Evolutionary conservation across 164 flowering plant species (phyloP).

Genomic region (Cinnamomum micranthum): DNA sequence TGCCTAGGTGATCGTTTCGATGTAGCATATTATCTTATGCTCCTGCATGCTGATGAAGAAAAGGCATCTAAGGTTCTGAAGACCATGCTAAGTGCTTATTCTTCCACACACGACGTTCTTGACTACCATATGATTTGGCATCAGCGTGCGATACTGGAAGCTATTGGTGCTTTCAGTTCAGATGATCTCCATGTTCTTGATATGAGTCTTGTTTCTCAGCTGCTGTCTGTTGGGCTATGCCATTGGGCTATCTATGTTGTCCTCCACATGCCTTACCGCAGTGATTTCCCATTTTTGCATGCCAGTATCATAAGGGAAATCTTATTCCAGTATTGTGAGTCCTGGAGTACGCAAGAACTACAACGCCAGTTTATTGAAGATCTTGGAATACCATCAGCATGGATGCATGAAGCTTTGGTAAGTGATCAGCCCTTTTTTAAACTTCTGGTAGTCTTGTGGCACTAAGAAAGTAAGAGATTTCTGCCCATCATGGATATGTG

Average conservation of each 20-base stretch:
- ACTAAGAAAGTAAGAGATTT: not conserved
- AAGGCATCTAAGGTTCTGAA: constrained; percentile 47
- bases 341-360: constrained; percentile 68
- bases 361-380: constrained; percentile 78
- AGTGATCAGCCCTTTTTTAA: constrained; percentile 8
- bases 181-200: constrained; percentile 88
- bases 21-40: constrained; percentile 89
- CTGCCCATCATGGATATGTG: not conserved
- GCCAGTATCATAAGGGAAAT: constrained; percentile 76
- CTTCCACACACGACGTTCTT: constrained; percentile 91
- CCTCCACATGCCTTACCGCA: constrained; percentile 79
- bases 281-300: constrained; percentile 77
- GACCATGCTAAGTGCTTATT: constrained; percentile 89
- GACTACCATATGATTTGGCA: constrained; percentile 99
- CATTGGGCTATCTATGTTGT: constrained; percentile 99
- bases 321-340: constrained; percentile 88
- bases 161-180: constrained; percentile 74
- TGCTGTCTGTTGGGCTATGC: constrained; percentile 70
- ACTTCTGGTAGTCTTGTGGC: not conserved
- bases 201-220: constrained; percentile 86
- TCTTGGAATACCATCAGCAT: constrained; percentile 71
- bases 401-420: constrained; percentile 98
- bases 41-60: constrained; percentile 68
- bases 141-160: constrained; percentile 86
- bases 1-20: constrained; percentile 49